Evolutionary conservation across 129 eudicot species (phyloP).

Genomic region (Flaveria sonorensis): DNA sequence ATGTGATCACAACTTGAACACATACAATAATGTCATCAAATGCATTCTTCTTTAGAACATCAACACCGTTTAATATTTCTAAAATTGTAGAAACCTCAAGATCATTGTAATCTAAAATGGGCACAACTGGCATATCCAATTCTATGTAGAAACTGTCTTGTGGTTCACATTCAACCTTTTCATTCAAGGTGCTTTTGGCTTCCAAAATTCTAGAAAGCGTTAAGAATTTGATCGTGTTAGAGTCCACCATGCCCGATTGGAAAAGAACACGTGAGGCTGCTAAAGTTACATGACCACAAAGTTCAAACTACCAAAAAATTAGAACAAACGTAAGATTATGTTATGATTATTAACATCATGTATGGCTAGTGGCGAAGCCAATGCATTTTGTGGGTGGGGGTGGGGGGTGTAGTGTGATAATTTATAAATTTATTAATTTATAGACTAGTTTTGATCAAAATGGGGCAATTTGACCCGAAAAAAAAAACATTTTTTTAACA

Average conservation of each 20-base stretch:
- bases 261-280: constrained; percentile 80
- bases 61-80: constrained; percentile 54
- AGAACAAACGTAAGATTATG: constrained; percentile 8
- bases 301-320: constrained; percentile 53
- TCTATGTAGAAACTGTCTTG: constrained; percentile 46
- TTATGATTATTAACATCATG: not conserved
- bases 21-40: constrained; percentile 66
- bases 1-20: constrained; percentile 19
- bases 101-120: constrained; percentile 36
- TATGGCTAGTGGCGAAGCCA: not conserved
- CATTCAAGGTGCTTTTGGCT: constrained; percentile 51
- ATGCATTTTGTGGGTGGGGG: no score
- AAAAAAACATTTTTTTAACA: no score
- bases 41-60: constrained; percentile 48
- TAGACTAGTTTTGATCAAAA: no score
- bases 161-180: constrained; percentile 28
- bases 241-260: constrained; percentile 50
- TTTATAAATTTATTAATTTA: no score
- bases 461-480: no score
- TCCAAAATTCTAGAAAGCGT: constrained; percentile 76
- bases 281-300: constrained; percentile 92
- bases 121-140: constrained; percentile 68
- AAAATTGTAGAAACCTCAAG: constrained; percentile 46
- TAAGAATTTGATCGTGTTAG: constrained; percentile 57
- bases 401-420: no score